Percentiles rank a stretch among this genome's conserved stretches.
These are phyloP conservation scores for Penicillium sclerotigenum DNA, from an alignment of 2,329 filamentous ascomycete genomes.

Conservation along the genomic window DNA sequence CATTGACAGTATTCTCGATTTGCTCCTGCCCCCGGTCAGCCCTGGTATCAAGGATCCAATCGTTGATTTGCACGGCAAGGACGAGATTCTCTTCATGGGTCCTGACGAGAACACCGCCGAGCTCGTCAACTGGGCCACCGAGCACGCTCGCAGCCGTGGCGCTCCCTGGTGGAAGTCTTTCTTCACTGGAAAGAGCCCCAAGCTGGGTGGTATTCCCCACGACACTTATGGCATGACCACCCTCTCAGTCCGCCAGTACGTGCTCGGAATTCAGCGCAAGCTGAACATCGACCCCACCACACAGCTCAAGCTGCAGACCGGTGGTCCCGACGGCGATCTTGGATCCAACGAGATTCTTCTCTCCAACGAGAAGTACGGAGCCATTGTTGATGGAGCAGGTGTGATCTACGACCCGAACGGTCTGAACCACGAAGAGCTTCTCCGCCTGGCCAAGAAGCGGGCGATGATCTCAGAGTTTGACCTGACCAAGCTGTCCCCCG, in stretches of 20 bases:
- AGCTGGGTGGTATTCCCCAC: conserved; percentile 93
- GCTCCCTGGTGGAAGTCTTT: conserved; percentile 99
- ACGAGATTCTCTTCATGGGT: conserved; percentile 98
- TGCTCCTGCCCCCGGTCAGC: conserved; percentile 82
- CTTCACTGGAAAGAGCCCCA: conserved; percentile 98
- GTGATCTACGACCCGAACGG: conserved; percentile 92
- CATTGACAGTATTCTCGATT: conserved; percentile 96
- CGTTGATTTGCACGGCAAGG: conserved; percentile 88
- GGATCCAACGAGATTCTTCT: conserved; percentile 97
- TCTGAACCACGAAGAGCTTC: conserved; percentile 76
- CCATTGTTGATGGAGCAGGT: conserved; percentile 93
- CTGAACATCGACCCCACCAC: conserved; percentile 79
- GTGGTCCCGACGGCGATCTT: conserved; percentile 92
- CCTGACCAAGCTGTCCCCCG: conserved; percentile 73
- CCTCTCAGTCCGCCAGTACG: conserved; percentile 90
- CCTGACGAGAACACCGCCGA: conserved; percentile 98
- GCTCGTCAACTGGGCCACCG: conserved; percentile 96
- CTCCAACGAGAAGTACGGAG: conserved; percentile 90
- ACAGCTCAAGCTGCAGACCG: conserved; percentile 93
- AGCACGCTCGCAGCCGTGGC: conserved; percentile 80
- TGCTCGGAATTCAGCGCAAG: conserved; percentile 96
- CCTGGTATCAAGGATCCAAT: conserved; percentile 99
- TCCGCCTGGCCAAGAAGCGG: conserved; percentile 78
- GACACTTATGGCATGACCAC: conserved; percentile 98
- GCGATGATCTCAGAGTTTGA: conserved; percentile 91